These are phyloP conservation scores for Leccinum disarticulatum DNA, from an alignment of 768 basidiomycete genomes.

Conservation along the genomic window DNA sequence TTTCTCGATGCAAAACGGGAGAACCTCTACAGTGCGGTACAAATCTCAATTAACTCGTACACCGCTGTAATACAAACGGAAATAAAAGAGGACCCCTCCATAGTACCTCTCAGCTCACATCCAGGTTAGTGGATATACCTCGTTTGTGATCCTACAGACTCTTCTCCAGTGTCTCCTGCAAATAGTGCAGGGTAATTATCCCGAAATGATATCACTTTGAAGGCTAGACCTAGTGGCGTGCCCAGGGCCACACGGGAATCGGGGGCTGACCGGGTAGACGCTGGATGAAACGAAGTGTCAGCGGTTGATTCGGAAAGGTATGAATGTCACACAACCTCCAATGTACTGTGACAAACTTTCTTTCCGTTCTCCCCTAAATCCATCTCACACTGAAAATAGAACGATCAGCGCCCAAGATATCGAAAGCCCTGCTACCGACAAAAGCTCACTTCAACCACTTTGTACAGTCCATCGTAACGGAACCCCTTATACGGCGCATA, in stretches of 20 bases:
- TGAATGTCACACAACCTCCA: conserved; percentile 19
- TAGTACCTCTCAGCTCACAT: neutral
- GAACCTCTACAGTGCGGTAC: neutral
- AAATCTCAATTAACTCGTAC: neutral
- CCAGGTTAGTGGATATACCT: neutral
- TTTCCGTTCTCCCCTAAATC: conserved; percentile 8
- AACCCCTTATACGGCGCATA: conserved; percentile 27
- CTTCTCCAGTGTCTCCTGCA: neutral
- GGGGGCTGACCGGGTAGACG: conserved; percentile 27
- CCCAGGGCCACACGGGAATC: conserved; percentile 10
- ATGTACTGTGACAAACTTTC: conserved; percentile 23
- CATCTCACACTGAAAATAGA: conserved; percentile 20
- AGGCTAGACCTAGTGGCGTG: neutral
- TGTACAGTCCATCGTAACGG: conserved; percentile 35
- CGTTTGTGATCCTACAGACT: neutral
- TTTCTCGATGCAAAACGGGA: neutral
- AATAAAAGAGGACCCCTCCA: neutral
- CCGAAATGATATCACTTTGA: neutral
- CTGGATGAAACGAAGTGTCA: conserved; percentile 9
- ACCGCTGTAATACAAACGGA: neutral
- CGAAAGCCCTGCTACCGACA: neutral
- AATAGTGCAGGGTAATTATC: neutral
- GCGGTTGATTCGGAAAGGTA: neutral
- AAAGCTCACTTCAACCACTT: conserved; percentile 18
- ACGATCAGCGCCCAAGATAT: neutral